Conservation (phyloP, 495 filamentous ascomycete species). For the Neurospora sp. region DNA sequence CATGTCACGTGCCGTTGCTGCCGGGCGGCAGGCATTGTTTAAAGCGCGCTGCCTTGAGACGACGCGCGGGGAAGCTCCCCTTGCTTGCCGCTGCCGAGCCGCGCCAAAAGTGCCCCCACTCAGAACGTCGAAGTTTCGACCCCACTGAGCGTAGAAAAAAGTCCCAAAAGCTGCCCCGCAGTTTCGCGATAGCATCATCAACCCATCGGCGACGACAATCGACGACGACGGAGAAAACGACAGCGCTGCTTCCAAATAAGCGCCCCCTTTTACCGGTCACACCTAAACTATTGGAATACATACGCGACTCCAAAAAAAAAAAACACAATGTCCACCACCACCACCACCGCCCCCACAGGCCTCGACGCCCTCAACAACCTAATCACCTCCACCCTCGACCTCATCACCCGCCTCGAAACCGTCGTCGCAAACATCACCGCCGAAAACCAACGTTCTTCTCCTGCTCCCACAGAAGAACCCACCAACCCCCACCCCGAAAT, state of each 20-base stretch:
- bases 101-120: neutral
- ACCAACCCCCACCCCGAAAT: neutral
- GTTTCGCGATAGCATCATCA: neutral
- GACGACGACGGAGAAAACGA: neutral
- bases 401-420: constrained; percentile 29
- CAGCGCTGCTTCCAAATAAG: no score
- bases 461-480: neutral
- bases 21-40: neutral
- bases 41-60: neutral
- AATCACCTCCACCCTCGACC: constrained; percentile 13
- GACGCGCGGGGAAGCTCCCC: neutral
- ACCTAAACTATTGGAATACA: no score
- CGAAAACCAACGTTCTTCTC: neutral
- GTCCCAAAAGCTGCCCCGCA: constrained; percentile 9
- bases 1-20: neutral
- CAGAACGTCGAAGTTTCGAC: neutral
- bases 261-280: no score
- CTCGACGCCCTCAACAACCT: constrained; percentile 16
- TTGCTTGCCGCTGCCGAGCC: neutral
- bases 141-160: constrained; percentile 5
- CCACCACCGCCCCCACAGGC: constrained; percentile 6
- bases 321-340: neutral
- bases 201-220: neutral
- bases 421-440: constrained; percentile 21
- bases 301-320: no score